Evolutionary conservation across 139 green algal genomes (phyloP).

Genomic region (Marvania coccoides): DNA sequence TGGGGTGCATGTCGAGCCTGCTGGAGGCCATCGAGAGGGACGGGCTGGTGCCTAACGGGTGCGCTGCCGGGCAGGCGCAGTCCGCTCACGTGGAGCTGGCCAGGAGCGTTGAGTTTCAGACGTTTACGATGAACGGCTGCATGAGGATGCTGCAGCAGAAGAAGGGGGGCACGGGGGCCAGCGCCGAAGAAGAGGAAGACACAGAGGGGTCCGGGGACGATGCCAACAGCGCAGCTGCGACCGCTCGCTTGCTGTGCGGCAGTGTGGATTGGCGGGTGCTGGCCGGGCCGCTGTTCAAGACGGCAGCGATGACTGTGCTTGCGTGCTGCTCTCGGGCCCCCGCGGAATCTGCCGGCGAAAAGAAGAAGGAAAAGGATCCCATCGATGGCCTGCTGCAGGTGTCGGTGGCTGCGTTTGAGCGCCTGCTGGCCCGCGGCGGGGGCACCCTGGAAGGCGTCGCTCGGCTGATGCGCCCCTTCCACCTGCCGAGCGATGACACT

Average conservation of each 20-base stretch:
- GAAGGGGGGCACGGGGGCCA: too few species aligned
- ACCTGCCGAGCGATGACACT: not conserved
- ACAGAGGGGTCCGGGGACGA: not conserved
- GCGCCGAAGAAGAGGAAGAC: not conserved
- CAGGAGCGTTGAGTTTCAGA: constrained; percentile 20
- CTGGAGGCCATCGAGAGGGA: constrained; percentile 24
- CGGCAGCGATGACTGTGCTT: not conserved
- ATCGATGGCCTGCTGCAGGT: constrained; percentile 11
- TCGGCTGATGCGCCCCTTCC: not conserved
- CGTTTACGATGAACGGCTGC: constrained; percentile 25
- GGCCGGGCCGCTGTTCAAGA: constrained; percentile 9
- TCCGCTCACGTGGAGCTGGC: constrained; percentile 23
- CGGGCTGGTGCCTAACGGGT: constrained; percentile 7
- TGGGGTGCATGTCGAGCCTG: constrained; percentile 17
- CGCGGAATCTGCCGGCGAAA: not conserved
- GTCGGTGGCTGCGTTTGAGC: not conserved
- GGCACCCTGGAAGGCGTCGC: not conserved
- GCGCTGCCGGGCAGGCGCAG: not conserved
- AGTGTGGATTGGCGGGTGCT: constrained; percentile 1
- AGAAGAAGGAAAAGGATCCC: constrained; percentile 24
- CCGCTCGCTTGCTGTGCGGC: not conserved
- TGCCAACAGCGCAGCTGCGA: not conserved
- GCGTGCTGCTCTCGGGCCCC: not conserved
- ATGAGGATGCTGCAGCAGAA: constrained; percentile 12
- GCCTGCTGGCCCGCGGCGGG: not conserved